Evolutionary conservation across 202 grass and related monocot genomes (phyloP), one percentile per base, ranked within the genome.

Genomic region (Tripidium arundinaceum): DNA sequence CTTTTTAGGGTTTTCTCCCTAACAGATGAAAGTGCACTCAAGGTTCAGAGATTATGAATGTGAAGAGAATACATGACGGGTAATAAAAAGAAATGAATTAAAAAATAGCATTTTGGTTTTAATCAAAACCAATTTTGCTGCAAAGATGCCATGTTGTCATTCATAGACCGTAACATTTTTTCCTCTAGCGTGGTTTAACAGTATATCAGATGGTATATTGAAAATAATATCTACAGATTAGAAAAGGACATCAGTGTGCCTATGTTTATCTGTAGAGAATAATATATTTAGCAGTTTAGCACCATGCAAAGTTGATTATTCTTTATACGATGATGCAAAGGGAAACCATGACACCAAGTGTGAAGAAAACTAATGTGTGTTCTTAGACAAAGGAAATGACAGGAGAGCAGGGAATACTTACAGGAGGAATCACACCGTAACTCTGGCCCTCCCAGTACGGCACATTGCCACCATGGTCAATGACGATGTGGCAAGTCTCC

Each of bases 391-490:
- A 29, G 0, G 18, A 61, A 78, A 61, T 27, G 41, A 77, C 22
- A 10, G 0, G 4, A 50, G 33, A 52, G 1, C 14, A 39, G 68
- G 47, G 31, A 70, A 38, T 29, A 70, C 38, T 72, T 84, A 94
- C 94, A 41, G 89, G 94, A 81, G 94, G 94, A 85, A 97, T 97
- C 11, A 97, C 63, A 6, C 91, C 94, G 4, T 83, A 97, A 47
- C 94, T 97, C 79, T 97, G 94, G 11, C 94, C 94, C 91, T 97
- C 94, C 94, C 91, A 97, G 79, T 94, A 97, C 46, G 89, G 94
- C 28, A 94, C 81, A 76, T 94, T 94, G 72, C 91, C 87, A 63
- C 85, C 87, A 41, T 97, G 94, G 75, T 97, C 91, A 76, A 97
- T 97, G 39, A 97, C 89, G 8, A 97, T 82, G 13, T 97, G 94